Evolutionary conservation across 163 green algal genomes (phyloP).

Genomic region (Chlamydomonas reinhardtii): DNA sequence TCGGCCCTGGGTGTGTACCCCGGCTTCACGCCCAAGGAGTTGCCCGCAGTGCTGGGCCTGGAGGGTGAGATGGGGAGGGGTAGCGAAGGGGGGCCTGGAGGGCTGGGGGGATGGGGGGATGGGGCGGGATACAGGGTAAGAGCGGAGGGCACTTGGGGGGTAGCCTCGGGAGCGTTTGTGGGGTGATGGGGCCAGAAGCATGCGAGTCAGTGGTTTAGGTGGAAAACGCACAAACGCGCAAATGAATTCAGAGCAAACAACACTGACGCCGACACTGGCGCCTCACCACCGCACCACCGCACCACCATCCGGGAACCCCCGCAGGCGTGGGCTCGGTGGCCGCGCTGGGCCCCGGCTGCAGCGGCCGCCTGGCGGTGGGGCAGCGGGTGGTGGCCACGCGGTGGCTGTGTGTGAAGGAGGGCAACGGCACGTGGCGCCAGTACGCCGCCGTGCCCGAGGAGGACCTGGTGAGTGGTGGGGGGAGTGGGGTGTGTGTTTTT

Average conservation of each 20-base stretch:
- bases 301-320: neutral
- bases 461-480: conserved; percentile 58
- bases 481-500: too few species aligned
- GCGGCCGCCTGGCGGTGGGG: conserved; percentile 46
- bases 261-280: too few species aligned
- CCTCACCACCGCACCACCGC: neutral
- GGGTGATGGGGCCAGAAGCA: too few species aligned
- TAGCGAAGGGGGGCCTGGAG: neutral
- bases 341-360: conserved; percentile 49
- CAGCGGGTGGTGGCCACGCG: conserved; percentile 61
- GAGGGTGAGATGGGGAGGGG: conserved; percentile 57
- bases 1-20: conserved; percentile 63
- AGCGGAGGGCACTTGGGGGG: too few species aligned
- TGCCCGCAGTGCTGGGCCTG: conserved; percentile 64
- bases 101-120: neutral
- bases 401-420: conserved; percentile 46
- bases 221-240: too few species aligned
- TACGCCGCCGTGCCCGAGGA: conserved; percentile 59
- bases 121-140: too few species aligned
- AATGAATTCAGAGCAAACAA: too few species aligned
- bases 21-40: conserved; percentile 56
- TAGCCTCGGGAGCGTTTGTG: too few species aligned
- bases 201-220: too few species aligned
- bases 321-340: conserved; percentile 68
- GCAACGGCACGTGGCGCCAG: conserved; percentile 74